Conservation (phyloP, 192 early-diverging fungal genomes). For the Diversispora eburnea region DNA sequence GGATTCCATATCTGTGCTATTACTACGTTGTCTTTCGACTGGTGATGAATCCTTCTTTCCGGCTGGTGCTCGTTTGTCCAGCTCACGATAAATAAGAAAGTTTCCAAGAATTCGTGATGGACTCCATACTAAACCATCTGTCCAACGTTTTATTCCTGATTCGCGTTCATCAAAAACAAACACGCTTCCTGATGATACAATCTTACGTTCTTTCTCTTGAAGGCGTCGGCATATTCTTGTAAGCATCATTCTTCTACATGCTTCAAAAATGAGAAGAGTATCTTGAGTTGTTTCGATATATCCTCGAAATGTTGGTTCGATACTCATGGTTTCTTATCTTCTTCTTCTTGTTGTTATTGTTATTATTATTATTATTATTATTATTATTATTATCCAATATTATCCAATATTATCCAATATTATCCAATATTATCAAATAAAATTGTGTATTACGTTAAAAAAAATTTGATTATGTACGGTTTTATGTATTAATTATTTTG, state of each 20-base stretch:
- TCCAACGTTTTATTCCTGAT: conserved; percentile 84
- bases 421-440: too few species aligned
- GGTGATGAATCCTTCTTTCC: conserved; percentile 52
- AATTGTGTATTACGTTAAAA: too few species aligned
- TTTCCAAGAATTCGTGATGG: conserved; percentile 80
- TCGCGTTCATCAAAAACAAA: conserved; percentile 85
- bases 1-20: conserved; percentile 35
- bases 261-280: conserved; percentile 75
- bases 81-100: conserved; percentile 78
- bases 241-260: conserved; percentile 63
- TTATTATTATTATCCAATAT: not conserved
- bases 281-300: conserved; percentile 75
- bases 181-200: conserved; percentile 72
- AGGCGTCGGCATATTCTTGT: conserved; percentile 68
- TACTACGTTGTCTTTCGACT: conserved; percentile 22
- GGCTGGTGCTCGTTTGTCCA: conserved; percentile 45
- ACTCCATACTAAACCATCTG: conserved; percentile 78
- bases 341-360: not conserved
- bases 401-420: not conserved
- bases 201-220: conserved; percentile 67
- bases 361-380: too few species aligned
- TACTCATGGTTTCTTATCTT: conserved; percentile 32
- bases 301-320: conserved; percentile 59
- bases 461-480: too few species aligned
- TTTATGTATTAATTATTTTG: too few species aligned